These are phyloP conservation scores for Casuarina cunninghamiana DNA, from an alignment of 306 rosid species.

Conservation along the genomic window DNA sequence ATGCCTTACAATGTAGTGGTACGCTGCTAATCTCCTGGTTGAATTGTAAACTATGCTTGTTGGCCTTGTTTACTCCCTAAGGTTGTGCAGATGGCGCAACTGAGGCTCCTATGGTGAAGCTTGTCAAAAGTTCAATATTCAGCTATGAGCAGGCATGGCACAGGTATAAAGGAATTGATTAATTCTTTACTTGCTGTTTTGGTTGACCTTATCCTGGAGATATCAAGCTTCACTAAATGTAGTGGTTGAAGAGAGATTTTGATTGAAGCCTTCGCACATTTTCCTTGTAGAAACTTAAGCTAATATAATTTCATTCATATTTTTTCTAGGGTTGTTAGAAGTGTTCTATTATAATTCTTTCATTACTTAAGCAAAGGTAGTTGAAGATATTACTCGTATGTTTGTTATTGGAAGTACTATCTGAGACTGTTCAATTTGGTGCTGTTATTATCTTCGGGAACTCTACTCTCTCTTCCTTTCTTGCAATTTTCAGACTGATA, in stretches of 20 bases:
- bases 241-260: neutral
- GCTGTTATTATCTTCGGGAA: neutral
- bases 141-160: constrained; percentile 99
- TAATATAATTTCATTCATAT: neutral
- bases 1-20: constrained; percentile 88
- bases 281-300: neutral
- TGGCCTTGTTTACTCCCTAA: constrained; percentile 38
- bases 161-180: constrained; percentile 54
- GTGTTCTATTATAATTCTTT: neutral
- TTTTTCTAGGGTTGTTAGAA: neutral
- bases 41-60: constrained; percentile 20
- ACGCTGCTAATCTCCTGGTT: constrained; percentile 34
- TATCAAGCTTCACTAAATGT: constrained; percentile 14
- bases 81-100: constrained; percentile 65
- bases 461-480: constrained; percentile 2
- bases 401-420: neutral
- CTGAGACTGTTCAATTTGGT: neutral
- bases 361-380: neutral
- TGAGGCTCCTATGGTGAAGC: constrained; percentile 72
- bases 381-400: neutral
- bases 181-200: constrained; percentile 15
- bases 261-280: neutral
- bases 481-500: constrained; percentile 61
- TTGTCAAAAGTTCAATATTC: constrained; percentile 89
- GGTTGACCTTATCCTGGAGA: constrained; percentile 2